Evolutionary conservation across 768 basidiomycete genomes (phyloP), one percentile per base, ranked within the genome.

Genomic region (Podaxis sp.): DNA sequence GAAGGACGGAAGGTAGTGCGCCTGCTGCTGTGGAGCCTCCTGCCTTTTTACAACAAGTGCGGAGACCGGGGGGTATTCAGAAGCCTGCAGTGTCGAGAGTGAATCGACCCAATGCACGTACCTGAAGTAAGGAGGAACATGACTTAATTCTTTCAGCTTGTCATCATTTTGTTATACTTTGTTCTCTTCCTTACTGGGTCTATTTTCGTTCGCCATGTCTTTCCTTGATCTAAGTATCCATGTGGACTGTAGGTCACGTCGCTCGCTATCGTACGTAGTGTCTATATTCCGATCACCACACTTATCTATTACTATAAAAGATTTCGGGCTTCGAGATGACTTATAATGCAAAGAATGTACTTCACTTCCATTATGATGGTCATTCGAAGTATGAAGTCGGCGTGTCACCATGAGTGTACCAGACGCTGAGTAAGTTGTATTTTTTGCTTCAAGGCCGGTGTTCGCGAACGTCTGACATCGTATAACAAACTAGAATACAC

Each of bases 401-500:
- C 9, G 7, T 33, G 33, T 33, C 33, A 33, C 33, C 33, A 33
- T 33, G 33, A 33, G 33, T 33, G 33, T 9, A 33, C 33, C 33
- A 2, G 33, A 8, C 8, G 33, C 33, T 2, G 33, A 33, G 33
- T 9, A 33, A 9, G 9, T 9, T 33, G 8, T 33, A 9, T 33
- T 33, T 8, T 33, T 33, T 26, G 33, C 17, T 33, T 38, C 51
- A 48, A 48, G 39, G 19, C 33, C 39, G 57, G 53, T 39, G 54
- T 24, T 12, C 54, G 26, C 54, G 63, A 56, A 48, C 57, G 51
- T 63, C 42, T 52, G 44, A 46, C 44, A 15, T 0, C 4, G 17
- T n/a, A 6, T 13, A 19, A 17, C 17, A 52, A 30, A 44, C 28
- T 33, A 36, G 9, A 70, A 72, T 8, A 89, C 78, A 8, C 91